Conservation (phyloP, 768 basidiomycete genomes). For the Mycena haematopus region DNA sequence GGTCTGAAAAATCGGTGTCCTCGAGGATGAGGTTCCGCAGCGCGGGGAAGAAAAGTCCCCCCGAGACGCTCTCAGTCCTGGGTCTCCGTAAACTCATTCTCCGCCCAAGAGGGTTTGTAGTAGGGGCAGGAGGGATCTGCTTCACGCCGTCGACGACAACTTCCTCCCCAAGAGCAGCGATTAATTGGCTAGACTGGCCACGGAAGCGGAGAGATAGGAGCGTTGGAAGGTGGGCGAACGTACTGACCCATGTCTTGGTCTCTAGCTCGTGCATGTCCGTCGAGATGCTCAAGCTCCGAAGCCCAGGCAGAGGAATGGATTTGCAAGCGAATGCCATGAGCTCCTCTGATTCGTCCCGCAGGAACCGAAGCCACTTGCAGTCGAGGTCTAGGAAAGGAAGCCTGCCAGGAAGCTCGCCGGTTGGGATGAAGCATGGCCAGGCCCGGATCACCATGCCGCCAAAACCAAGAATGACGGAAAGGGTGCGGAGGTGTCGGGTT, state of each 20-base stretch:
- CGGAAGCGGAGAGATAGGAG: conserved; percentile 35
- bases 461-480: conserved; percentile 4
- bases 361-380: conserved; percentile 34
- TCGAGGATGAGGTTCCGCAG: conserved; percentile 36
- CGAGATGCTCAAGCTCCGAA: conserved; percentile 34
- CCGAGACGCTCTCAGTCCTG: conserved; percentile 20
- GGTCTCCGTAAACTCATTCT: conserved; percentile 25
- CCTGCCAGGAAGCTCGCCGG: conserved; percentile 18
- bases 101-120: conserved; percentile 11
- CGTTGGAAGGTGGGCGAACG: conserved; percentile 38
- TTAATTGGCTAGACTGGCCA: conserved; percentile 31
- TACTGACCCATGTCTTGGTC: conserved; percentile 32
- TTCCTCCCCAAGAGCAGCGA: conserved; percentile 36
- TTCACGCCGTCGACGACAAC: conserved; percentile 21
- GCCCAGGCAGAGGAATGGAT: conserved; percentile 33
- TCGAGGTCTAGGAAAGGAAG: conserved; percentile 30
- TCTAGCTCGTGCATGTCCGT: conserved; percentile 29
- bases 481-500: conserved; percentile 6
- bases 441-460: conserved; percentile 9
- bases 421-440: conserved; percentile 18
- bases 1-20: conserved; percentile 33
- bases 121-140: conserved; percentile 17
- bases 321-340: conserved; percentile 34
- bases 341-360: conserved; percentile 8
- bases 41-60: conserved; percentile 36